phyloP scores from a whole-genome alignment of 140 eudicot genomes.

The Senecio squalidus region DNA sequence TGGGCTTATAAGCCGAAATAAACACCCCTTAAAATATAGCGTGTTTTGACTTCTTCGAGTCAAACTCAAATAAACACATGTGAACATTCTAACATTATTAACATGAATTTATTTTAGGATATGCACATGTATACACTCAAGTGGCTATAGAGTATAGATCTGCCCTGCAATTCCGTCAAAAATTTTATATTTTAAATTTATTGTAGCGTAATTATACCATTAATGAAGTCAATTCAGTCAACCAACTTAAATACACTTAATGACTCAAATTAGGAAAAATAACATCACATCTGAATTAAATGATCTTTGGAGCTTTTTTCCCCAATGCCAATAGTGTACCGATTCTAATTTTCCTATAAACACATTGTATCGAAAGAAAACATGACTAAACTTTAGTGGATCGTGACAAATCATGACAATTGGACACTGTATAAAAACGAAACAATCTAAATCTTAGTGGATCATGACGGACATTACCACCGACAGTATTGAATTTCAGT shows the following conservation, averaged over 20 bases:
- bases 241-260: neutral
- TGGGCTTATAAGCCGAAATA: too few relatives aligned
- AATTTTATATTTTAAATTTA: neutral
- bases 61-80: neutral
- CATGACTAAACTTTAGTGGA: neutral
- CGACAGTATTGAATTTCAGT: too few relatives aligned
- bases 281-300: neutral
- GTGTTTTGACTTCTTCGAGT: constrained; percentile 6
- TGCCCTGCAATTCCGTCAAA: constrained; percentile 4
- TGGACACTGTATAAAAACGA: too few relatives aligned
- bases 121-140: neutral
- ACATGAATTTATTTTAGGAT: neutral
- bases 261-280: neutral
- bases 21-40: neutral
- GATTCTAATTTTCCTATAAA: neutral
- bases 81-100: neutral
- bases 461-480: too few relatives aligned
- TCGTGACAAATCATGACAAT: too few relatives aligned
- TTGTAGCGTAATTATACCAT: neutral
- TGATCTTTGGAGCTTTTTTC: neutral
- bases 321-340: constrained; percentile 9
- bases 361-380: neutral
- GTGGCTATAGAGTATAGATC: constrained; percentile 3
- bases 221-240: constrained; percentile 2
- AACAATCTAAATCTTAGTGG: too few relatives aligned